Conservation (phyloP, 345 rosid species). For the Syzygium jambos region DNA sequence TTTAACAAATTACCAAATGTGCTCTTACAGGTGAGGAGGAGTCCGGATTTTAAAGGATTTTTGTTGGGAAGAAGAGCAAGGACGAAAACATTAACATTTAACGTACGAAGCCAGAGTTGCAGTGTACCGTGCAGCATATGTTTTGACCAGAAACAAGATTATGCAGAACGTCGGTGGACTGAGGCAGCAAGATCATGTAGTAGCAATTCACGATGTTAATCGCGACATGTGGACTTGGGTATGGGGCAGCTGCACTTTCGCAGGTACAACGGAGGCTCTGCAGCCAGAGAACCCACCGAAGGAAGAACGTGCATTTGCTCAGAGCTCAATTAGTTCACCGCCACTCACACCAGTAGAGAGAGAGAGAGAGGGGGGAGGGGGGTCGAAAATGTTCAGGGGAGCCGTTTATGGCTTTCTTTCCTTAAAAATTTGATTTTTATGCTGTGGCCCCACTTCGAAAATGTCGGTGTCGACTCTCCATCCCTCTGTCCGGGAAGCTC, state of each 20-base stretch:
- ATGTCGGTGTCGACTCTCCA: neutral
- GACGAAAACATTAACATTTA: too few species aligned
- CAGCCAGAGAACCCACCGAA: neutral
- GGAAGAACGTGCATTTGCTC: neutral
- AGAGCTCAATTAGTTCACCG: neutral
- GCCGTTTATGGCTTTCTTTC: neutral
- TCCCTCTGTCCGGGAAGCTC: neutral
- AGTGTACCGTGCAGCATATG: neutral
- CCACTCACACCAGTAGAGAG: neutral
- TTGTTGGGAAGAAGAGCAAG: neutral
- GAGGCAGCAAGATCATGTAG: neutral
- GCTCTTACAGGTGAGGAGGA: conserved; percentile 28
- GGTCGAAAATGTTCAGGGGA: neutral
- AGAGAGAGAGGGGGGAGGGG: too few species aligned
- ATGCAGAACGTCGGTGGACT: neutral
- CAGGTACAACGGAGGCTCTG: neutral
- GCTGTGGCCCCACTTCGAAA: neutral
- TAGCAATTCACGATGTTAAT: neutral
- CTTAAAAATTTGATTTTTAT: neutral
- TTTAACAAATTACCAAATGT: too few species aligned
- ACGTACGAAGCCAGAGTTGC: neutral
- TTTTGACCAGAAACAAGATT: neutral
- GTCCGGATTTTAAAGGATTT: conserved; percentile 24
- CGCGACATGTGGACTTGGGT: neutral
- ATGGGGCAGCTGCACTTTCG: neutral